Conservation (phyloP, 345 rosid species). For the Bruguiera gymnorhiza region DNA sequence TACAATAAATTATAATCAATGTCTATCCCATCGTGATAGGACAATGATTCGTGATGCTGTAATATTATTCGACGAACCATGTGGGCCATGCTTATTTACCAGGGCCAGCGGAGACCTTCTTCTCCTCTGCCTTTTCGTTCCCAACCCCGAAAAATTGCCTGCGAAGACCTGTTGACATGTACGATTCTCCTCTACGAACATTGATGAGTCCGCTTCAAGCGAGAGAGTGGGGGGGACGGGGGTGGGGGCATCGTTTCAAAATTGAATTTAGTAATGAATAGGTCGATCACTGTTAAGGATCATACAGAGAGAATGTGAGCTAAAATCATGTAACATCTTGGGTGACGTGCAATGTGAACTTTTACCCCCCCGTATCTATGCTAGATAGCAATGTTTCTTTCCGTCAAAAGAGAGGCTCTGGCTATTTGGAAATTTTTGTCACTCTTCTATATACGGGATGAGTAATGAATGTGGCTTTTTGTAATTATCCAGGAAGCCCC, state of each 20-base stretch:
- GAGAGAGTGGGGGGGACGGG: background rate
- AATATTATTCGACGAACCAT: background rate
- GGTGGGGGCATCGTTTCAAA: background rate
- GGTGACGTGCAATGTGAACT: background rate
- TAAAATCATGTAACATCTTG: constrained; percentile 5
- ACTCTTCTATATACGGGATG: background rate
- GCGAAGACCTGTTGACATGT: constrained; percentile 2
- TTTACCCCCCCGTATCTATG: constrained; percentile 4
- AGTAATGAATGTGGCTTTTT: background rate
- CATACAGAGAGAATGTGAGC: constrained; percentile 22
- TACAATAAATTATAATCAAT: background rate
- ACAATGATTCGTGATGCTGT: constrained; percentile 3
- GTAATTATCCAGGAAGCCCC: constrained; percentile 6
- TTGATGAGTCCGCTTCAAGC: constrained; percentile 30
- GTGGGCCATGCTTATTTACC: background rate
- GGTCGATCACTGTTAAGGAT: background rate
- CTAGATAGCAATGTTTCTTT: constrained; percentile 22
- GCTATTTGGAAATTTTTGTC: background rate
- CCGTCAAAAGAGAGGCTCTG: background rate
- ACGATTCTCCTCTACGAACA: background rate
- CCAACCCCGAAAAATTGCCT: background rate
- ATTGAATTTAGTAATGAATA: constrained; percentile 18
- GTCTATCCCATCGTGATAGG: background rate
- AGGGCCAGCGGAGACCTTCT: background rate
- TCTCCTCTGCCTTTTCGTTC: background rate